Evolutionary conservation across 345 rosid species (phyloP), one percentile per base, ranked within the genome.

Genomic region (Hibiscus tridactylites): DNA sequence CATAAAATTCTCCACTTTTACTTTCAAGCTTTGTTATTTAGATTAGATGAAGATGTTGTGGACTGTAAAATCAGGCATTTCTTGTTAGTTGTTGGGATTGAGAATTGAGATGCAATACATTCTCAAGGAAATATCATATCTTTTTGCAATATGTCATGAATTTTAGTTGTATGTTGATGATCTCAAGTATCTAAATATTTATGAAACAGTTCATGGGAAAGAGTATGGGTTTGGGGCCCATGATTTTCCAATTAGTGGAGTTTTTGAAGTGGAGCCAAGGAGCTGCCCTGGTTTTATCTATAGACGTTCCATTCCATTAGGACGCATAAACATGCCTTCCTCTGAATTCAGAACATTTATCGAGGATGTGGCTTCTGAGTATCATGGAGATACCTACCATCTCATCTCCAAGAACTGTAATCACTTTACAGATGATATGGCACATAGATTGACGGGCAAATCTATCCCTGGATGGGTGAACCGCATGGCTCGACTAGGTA

Each of bases 181-280:
- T 68, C 28, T 68, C 16, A 73, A 21, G 37, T 35, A 19, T 31
- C 9, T 12, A 16, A 49, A 42, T 73, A n/a, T 73, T 13, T 37
- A 50, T 63, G 52, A 64, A 42, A 72, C 89, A 90, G 96, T 90
- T 70, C 96, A 88, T 50, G 90, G 92, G 17, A 90, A 85, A 73
- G 96, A 90, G 79, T 90, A 88, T 47, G 88, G 91, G 19, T 90
- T 86, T 71, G 92, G 92, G 76, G 92, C 96, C 12, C 96, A 90
- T 6, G 91, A 90, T 57, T 90, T 82, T 79, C 88, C 92, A 4
- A 73, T 82, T 53, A 90, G 96, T 73, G 96, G 96, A 71, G 91
- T 90, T 80, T 90, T 86, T 66, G 96, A 90, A 78, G 96, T 88
- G 71, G 92, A 90, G 69, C 92, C 96, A 0, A 85, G 31, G 79